Evolutionary conservation across 1,139 yeast genomes (phyloP).

Genomic region (Saccharomyces hybrid): DNA sequence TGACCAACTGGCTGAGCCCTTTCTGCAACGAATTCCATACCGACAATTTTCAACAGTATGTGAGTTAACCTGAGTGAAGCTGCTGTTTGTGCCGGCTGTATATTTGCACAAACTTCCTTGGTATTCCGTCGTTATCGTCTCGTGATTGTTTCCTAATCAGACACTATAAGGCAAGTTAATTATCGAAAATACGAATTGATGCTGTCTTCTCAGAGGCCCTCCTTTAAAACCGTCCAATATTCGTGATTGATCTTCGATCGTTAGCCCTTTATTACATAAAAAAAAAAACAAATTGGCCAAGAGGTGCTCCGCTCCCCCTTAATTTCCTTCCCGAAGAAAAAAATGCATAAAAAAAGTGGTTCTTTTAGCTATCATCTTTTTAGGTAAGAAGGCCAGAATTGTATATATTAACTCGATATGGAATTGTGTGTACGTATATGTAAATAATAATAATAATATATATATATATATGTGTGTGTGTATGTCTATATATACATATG

Average conservation of each 20-base stretch:
- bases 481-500: not conserved
- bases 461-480: not conserved
- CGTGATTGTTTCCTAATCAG: not conserved
- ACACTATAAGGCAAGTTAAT: not conserved
- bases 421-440: not conserved
- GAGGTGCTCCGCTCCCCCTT: not conserved
- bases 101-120: not conserved
- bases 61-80: not conserved
- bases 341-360: not conserved
- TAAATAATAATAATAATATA: not conserved
- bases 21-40: not conserved
- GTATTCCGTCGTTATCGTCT: not conserved
- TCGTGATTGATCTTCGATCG: not conserved
- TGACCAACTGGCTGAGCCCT: conserved; percentile 5
- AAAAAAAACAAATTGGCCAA: not conserved
- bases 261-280: not conserved
- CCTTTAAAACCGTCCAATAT: not conserved
- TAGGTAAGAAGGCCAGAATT: not conserved
- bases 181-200: not conserved
- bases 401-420: not conserved
- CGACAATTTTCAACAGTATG: not conserved
- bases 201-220: not conserved
- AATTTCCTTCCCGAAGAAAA: not conserved
- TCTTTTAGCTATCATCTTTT: not conserved
- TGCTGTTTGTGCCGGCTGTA: not conserved